Conservation (phyloP, 805 yeast genomes). For the Sungouiozyma intestinalis region DNA sequence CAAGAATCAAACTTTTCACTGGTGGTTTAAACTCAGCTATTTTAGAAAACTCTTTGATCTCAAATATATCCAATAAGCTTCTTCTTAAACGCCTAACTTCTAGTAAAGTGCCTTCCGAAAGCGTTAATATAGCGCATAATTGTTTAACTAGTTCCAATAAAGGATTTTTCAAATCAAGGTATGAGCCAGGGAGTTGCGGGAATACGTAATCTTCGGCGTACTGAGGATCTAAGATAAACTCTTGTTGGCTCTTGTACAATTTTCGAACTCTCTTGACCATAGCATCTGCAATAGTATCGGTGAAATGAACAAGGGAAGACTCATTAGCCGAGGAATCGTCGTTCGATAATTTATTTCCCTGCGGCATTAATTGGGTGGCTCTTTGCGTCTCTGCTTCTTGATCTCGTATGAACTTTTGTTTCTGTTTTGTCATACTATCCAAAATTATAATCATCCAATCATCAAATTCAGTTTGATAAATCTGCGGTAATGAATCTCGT, state of each 20-base stretch:
- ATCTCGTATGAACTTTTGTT: conserved; percentile 26
- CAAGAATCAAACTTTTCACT: conserved; percentile 53
- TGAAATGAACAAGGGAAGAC: conserved; percentile 38
- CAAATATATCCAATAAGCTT: conserved; percentile 61
- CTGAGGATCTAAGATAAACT: conserved; percentile 57
- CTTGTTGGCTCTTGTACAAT: conserved; percentile 59
- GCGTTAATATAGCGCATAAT: conserved; percentile 58
- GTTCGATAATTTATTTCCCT: conserved; percentile 7
- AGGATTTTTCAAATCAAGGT: conserved; percentile 51
- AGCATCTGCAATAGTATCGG: conserved; percentile 50
- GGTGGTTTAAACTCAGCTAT: conserved; percentile 70
- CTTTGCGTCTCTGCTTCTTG: conserved; percentile 43
- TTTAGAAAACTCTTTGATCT: conserved; percentile 73
- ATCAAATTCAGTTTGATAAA: conserved; percentile 72
- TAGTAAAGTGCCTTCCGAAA: conserved; percentile 52
- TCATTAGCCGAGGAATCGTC: conserved; percentile 27
- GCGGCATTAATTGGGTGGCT: conserved; percentile 56
- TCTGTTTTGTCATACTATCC: conserved; percentile 53
- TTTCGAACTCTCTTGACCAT: conserved; percentile 56
- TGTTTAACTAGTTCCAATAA: conserved; percentile 69
- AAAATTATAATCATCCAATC: conserved; percentile 76
- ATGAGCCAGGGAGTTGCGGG: conserved; percentile 71
- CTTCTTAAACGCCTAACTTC: conserved; percentile 70
- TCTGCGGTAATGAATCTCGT: conserved; percentile 57
- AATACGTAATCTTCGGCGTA: conserved; percentile 56